These are phyloP conservation scores for Coniochaeta hoffmannii DNA, from an alignment of 2,329 filamentous ascomycete genomes.

Conservation along the genomic window DNA sequence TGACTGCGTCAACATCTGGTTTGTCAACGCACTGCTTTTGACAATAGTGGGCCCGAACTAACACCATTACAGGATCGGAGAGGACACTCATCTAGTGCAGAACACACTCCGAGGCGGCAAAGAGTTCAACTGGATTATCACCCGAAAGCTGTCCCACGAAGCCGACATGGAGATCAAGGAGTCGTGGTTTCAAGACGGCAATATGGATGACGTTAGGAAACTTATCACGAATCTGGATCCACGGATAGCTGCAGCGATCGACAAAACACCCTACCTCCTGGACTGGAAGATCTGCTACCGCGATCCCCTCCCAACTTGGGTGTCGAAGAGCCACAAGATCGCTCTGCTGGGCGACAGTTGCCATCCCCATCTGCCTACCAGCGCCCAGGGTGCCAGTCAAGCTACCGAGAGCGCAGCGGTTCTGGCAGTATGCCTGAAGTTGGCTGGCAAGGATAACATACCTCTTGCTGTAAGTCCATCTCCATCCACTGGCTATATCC, in stretches of 20 bases:
- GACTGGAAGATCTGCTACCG: constrained; percentile 50
- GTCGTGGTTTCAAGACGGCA: constrained; percentile 39
- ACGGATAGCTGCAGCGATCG: constrained; percentile 35
- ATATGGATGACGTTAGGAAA: constrained; percentile 33
- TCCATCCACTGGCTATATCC: not conserved
- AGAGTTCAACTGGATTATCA: constrained; percentile 40
- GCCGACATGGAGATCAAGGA: constrained; percentile 35
- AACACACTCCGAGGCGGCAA: constrained; percentile 33
- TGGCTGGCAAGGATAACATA: constrained; percentile 31
- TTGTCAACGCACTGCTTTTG: not conserved
- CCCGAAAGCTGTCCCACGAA: constrained; percentile 32
- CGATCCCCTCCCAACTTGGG: constrained; percentile 44
- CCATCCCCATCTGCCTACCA: constrained; percentile 46
- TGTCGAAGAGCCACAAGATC: constrained; percentile 40
- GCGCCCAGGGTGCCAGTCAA: constrained; percentile 44
- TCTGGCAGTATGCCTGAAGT: constrained; percentile 33
- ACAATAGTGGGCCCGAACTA: constrained; percentile 6
- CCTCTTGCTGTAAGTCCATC: constrained; percentile 28
- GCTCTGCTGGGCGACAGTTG: constrained; percentile 45
- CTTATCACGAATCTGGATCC: constrained; percentile 32
- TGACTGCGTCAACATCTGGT: constrained; percentile 36
- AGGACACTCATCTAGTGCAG: constrained; percentile 34
- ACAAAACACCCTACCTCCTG: constrained; percentile 33
- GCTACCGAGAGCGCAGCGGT: constrained; percentile 44
- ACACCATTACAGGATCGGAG: constrained; percentile 21